phyloP scores from a whole-genome alignment of 2,329 filamentous ascomycete genomes.

The Colletotrichum abscissum region DNA sequence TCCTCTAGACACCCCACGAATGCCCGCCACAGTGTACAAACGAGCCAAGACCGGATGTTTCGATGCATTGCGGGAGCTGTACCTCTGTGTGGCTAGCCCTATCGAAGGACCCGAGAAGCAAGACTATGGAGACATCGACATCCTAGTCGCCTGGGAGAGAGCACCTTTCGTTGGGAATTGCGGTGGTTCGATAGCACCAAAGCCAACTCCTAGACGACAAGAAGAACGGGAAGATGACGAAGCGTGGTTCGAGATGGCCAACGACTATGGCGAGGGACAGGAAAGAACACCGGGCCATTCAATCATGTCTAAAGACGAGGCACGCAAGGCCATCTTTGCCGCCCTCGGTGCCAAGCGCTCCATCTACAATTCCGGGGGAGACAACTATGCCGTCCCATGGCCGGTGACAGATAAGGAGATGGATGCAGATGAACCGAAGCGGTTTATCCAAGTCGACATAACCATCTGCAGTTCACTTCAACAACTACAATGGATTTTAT shows the following conservation, averaged over 20 bases:
- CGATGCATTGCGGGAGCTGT: constrained; percentile 61
- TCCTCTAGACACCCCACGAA: constrained; percentile 72
- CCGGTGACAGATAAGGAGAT: constrained; percentile 43
- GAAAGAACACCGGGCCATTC: background rate
- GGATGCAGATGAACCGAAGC: background rate
- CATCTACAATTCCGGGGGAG: constrained; percentile 42
- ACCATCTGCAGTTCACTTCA: constrained; percentile 58
- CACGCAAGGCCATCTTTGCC: constrained; percentile 22
- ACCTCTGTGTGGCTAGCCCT: constrained; percentile 65
- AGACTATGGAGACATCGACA: constrained; percentile 79
- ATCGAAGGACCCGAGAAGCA: constrained; percentile 77
- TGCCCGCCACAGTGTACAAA: constrained; percentile 69
- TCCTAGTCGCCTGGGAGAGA: constrained; percentile 64
- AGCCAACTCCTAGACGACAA: background rate
- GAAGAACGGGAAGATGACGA: background rate
- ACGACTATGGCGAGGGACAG: background rate
- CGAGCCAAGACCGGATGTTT: constrained; percentile 59
- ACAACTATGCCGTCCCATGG: constrained; percentile 68
- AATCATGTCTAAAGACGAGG: background rate
- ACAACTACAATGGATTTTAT: constrained; percentile 70
- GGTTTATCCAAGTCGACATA: constrained; percentile 77
- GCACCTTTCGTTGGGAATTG: constrained; percentile 26
- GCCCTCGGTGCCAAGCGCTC: constrained; percentile 57
- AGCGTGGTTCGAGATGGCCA: background rate
- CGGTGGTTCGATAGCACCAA: background rate